Base-by-base conservation (phyloP, 2,329 filamentous ascomycete genomes). In the Colletotrichum noveboracense region DNA sequence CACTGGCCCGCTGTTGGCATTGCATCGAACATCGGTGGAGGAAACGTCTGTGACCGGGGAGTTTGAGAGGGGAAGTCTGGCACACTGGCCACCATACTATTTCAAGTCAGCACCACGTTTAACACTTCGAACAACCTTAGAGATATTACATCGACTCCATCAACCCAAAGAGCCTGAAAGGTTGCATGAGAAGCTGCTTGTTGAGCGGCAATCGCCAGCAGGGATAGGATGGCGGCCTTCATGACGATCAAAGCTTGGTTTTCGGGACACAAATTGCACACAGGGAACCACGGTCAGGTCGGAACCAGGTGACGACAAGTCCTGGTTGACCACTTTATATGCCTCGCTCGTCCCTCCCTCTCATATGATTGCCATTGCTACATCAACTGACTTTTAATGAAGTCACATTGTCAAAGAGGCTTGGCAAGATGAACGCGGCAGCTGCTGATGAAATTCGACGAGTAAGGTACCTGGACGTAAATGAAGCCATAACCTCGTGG, bases 91-190 rank as follows among this genome's bases (percentile, higher is more conserved):
- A 7, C 66, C 76, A 2, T 65, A 73, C 79, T 75, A 75, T 72
- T 61, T 83, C 79, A 70, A 13, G 60, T 60, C 36, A 76, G 61
- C 16, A n/a, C 8, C 10, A 10, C 14, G 12, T 12, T 10, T 38
- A 14, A 21, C 48, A 9, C n/a, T 5, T 24, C 18, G 18, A 61
- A 38, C n/a, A 26, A 70, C 36, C 34, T 71, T 13, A 16, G 61
- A 24, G n/a, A 78, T 85, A 80, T 84, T 82, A 82, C 83, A 58
- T 77, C 76, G 9, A 82, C 78, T 30, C 84, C 86, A 73, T 85
- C 82, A 48, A 88, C 83, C 87, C 86, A 88, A 52, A 88, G 80
- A n/a, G 87, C 80, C 78, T 90, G 89, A 81, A 89, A 90, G 30
- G 85, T 88, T 43, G 89, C 87, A 76, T 91, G 89, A 58, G 84